These are phyloP conservation scores for Lavandula angustifolia DNA, from an alignment of 257 asterid genomes.

Conservation along the genomic window DNA sequence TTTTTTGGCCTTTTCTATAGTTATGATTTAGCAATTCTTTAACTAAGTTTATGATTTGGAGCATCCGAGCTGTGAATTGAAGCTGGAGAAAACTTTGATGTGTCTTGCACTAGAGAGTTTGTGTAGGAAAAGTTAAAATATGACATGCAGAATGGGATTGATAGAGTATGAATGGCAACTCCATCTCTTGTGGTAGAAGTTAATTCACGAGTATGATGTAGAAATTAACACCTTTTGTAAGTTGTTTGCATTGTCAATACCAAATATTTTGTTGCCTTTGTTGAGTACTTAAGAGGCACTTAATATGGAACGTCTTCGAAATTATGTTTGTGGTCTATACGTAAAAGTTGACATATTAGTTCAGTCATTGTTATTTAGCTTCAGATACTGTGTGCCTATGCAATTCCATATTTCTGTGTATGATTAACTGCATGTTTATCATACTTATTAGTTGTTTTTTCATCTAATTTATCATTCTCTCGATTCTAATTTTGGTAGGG, in stretches of 20 bases:
- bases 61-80: constrained; percentile 5
- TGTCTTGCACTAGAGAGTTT: not conserved
- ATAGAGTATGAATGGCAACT: not conserved
- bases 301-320: not conserved
- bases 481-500: constrained; percentile 42
- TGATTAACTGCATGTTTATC: constrained; percentile 21
- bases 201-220: not conserved
- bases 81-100: not conserved
- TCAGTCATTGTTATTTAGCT: not conserved
- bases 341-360: not conserved
- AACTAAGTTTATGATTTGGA: not conserved
- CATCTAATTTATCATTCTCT: constrained; percentile 8
- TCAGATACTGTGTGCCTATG: not conserved
- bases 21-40: not conserved
- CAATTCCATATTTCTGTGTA: not conserved
- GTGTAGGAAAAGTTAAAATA: not conserved
- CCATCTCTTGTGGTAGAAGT: not conserved
- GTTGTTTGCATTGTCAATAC: not conserved
- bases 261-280: constrained; percentile 2
- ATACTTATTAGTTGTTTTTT: constrained; percentile 7
- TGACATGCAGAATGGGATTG: not conserved
- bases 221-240: not conserved
- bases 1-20: not conserved
- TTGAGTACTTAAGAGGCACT: constrained; percentile 1
- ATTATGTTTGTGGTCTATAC: not conserved